Evolutionary conservation across 1,139 yeast genomes (phyloP), one percentile per base, ranked within the genome.

Genomic region (Keqinozyma sinolaborantium): DNA sequence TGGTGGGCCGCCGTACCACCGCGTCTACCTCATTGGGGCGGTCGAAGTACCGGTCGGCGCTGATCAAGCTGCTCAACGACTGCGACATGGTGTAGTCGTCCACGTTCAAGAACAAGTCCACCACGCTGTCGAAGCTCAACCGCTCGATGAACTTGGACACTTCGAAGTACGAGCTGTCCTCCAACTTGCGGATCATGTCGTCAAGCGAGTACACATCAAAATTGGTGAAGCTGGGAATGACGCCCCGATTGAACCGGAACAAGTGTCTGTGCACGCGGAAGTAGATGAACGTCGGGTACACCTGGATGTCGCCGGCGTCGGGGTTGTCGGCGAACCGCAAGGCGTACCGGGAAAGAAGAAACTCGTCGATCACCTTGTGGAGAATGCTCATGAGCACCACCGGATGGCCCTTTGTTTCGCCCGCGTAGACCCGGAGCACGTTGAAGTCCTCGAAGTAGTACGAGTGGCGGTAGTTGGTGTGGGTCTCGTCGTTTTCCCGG

Each of bases 371-470:
- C 2, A 48, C 41, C 31, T 54, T 52, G n/a, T 47, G 36, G 3
- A 58, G 25, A 12, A 60, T 48, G 0, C 57, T 35, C 44, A 46
- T 35, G 5, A 56, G 27, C 11, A 58, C 19, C 24, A 44, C 26
- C 0, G 51, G 51, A 30, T 51, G 54, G 1, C 65, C 65, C 31
- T 42, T 48, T 5, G 47, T 42, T 15, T 42, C 38, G 9, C 56
- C 56, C 8, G 57, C 36, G 31, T 60, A 60, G 4, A 61, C 34
- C 23, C 64, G 39, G 8, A 58, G 30, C 9, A 63, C 34, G 30
- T 53, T 53, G 32, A 48, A 53, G 39, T 59, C 64, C 35, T 61
- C 65, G 9, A 50, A 30, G 28, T 28, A 47, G 34, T 41, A 41
- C 2, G 39, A 28, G 23, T 38, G 26, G 21, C 32, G 25, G 29